phyloP scores from a whole-genome alignment of 2,329 filamentous ascomycete species.

The Cladosporium sp. region DNA sequence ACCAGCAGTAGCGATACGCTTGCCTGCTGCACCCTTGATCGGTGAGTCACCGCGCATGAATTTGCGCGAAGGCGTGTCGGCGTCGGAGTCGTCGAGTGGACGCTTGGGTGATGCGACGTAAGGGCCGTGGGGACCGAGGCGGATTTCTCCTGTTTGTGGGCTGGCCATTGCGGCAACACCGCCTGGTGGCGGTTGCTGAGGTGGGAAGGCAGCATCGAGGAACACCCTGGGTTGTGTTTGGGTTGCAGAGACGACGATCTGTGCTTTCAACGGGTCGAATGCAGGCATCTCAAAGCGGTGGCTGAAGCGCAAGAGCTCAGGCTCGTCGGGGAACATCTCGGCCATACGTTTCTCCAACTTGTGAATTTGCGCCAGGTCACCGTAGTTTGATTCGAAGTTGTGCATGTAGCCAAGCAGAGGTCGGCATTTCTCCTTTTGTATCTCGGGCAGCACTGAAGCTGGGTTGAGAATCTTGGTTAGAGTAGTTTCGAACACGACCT shows the following conservation, averaged over 20 bases:
- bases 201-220: conserved; percentile 9
- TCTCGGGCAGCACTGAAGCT: conserved; percentile 57
- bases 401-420: conserved; percentile 89
- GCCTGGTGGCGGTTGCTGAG: conserved; percentile 5
- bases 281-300: conserved; percentile 64
- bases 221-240: conserved; percentile 59
- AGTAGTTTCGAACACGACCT: conserved; percentile 93
- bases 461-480: conserved; percentile 67
- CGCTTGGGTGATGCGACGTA: conserved; percentile 44
- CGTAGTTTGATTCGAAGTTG: conserved; percentile 90
- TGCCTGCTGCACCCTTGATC: conserved; percentile 82
- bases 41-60: conserved; percentile 86
- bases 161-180: conserved; percentile 7
- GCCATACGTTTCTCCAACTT: conserved; percentile 91
- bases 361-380: conserved; percentile 83
- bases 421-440: conserved; percentile 60
- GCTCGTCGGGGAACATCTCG: conserved; percentile 88
- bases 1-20: conserved; percentile 52
- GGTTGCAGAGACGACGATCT: conserved; percentile 76
- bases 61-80: conserved; percentile 74
- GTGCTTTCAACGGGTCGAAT: conserved; percentile 80
- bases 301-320: conserved; percentile 69
- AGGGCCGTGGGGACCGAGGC: conserved; percentile 31
- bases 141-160: conserved; percentile 19
- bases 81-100: conserved; percentile 58